Conservation (phyloP, 805 yeast genomes). For the Hanseniaspora lachancei region DNA sequence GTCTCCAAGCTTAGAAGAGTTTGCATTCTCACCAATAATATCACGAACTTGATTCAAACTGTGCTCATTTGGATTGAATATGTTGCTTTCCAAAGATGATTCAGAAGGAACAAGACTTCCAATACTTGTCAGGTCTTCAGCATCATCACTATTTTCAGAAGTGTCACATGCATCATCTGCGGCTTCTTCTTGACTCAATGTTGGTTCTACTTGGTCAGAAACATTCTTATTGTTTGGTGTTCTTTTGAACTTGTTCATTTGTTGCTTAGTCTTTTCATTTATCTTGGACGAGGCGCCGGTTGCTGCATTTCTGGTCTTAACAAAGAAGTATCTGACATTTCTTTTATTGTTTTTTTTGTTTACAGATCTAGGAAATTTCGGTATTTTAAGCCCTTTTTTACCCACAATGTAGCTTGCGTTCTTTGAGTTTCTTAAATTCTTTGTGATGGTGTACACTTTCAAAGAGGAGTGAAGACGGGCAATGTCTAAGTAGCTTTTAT, state of each 20-base stretch:
- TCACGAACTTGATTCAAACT: not conserved
- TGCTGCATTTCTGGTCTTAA: conserved; percentile 9
- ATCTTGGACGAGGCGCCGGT: conserved; percentile 8
- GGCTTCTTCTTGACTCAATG: not conserved
- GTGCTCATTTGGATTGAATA: conserved; percentile 11
- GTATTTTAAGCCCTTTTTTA: conserved; percentile 21
- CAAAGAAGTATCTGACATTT: conserved; percentile 6
- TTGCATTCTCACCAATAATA: not conserved
- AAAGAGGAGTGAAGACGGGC: conserved; percentile 56
- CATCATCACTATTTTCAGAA: not conserved
- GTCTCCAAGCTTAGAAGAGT: not conserved
- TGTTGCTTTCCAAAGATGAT: conserved; percentile 9
- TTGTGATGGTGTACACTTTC: conserved; percentile 40
- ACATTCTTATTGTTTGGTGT: not conserved
- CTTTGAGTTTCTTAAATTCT: conserved; percentile 21
- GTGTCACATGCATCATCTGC: not conserved
- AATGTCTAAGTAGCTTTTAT: conserved; percentile 60
- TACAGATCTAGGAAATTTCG: conserved; percentile 20
- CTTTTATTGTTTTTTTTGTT: conserved; percentile 1
- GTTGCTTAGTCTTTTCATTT: not conserved
- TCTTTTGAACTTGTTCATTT: not conserved
- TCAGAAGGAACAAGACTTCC: not conserved
- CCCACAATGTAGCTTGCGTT: conserved; percentile 22
- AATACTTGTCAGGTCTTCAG: not conserved
- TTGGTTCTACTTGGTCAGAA: not conserved